Conservation (phyloP, 2,329 filamentous ascomycete species). For the Beauveria caledonica region DNA sequence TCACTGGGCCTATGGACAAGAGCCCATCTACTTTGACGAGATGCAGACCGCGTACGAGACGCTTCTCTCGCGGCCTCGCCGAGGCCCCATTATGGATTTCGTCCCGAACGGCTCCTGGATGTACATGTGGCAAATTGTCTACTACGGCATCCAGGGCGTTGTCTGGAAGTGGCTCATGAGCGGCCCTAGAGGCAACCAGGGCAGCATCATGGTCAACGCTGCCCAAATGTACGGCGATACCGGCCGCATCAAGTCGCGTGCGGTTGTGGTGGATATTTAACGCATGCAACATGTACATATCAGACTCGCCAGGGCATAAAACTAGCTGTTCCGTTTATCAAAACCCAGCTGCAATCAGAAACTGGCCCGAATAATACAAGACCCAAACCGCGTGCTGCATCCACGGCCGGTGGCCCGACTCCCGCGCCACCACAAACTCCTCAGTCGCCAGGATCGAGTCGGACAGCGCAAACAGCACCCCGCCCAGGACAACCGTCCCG, state of each 20-base stretch:
- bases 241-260: slow-evolving; percentile 36
- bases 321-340: neutral
- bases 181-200: slow-evolving; percentile 40
- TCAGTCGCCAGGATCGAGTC: slow-evolving; percentile 26
- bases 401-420: slow-evolving; percentile 18
- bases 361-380: slow-evolving; percentile 28
- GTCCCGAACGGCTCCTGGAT: slow-evolving; percentile 39
- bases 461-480: slow-evolving; percentile 25
- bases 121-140: slow-evolving; percentile 35
- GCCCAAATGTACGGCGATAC: slow-evolving; percentile 47
- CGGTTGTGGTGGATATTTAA: slow-evolving; percentile 28
- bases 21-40: slow-evolving; percentile 66
- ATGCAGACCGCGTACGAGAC: slow-evolving; percentile 64
- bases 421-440: slow-evolving; percentile 22
- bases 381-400: slow-evolving; percentile 29
- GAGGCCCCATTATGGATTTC: slow-evolving; percentile 37
- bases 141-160: slow-evolving; percentile 38
- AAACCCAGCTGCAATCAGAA: slow-evolving; percentile 20
- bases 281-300: neutral
- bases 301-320: neutral
- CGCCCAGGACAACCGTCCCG: slow-evolving; percentile 19
- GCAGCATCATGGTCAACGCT: slow-evolving; percentile 48
- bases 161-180: slow-evolving; percentile 51
- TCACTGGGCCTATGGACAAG: slow-evolving; percentile 64
- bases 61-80: slow-evolving; percentile 39